Evolutionary conservation across 768 basidiomycete genomes (phyloP).

Genomic region (Suillus bovinus): DNA sequence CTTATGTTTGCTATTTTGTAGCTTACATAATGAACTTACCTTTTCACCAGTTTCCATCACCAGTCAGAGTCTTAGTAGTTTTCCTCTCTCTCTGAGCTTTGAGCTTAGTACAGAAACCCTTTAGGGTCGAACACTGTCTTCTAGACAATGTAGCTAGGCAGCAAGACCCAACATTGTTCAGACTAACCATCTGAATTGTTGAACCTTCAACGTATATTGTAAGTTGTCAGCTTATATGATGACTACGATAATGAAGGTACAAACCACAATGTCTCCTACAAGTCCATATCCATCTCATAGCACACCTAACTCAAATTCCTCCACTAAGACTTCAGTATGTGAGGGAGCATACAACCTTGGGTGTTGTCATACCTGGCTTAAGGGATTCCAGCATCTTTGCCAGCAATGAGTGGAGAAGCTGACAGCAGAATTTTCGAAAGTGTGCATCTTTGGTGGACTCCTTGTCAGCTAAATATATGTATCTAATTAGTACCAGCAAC

Average conservation of each 20-base stretch:
- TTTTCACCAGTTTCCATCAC: no score
- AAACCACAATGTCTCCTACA: conserved; percentile 32
- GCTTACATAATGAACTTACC: no score
- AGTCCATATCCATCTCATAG: conserved; percentile 37
- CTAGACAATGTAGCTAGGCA: no score
- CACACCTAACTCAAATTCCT: neutral
- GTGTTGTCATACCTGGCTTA: neutral
- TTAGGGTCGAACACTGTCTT: no score
- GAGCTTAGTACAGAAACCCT: no score
- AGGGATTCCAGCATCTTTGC: neutral
- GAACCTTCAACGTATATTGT: no score
- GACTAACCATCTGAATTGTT: no score
- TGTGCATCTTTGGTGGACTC: neutral
- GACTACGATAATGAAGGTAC: conserved; percentile 24
- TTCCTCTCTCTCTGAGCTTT: no score
- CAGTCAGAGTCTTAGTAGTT: no score
- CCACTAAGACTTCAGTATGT: neutral
- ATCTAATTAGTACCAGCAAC: neutral
- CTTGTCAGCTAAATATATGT: neutral
- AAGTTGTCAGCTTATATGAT: conserved; percentile 8
- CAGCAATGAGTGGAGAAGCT: neutral
- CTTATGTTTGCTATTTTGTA: no score
- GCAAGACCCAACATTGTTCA: no score
- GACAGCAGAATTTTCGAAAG: no score
- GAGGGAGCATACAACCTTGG: neutral